A percentile compares a stretch with the other conserved stretches of the same genome.
These are phyloP conservation scores for Hemerocallis citrina DNA, from an alignment of 106 monocot genomes.

Conservation along the genomic window DNA sequence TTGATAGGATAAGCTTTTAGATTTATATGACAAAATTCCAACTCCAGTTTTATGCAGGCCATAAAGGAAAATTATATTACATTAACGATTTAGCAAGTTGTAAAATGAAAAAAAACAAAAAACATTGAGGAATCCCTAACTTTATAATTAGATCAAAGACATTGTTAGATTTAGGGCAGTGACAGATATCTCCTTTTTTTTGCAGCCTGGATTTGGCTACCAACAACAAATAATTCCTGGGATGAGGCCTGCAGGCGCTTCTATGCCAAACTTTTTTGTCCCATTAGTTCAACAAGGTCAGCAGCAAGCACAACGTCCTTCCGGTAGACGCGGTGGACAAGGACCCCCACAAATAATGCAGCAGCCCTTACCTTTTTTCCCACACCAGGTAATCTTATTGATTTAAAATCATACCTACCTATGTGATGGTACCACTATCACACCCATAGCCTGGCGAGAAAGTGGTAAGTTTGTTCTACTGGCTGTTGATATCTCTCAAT, in stretches of 20 bases:
- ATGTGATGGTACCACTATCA: too few relatives aligned
- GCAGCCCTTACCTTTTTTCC: conserved; percentile 51
- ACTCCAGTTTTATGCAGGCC: too few relatives aligned
- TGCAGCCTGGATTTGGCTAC: conserved; percentile 71
- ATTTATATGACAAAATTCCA: too few relatives aligned
- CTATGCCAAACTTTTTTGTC: conserved; percentile 73
- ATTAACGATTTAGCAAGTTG: too few relatives aligned
- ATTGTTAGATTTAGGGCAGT: too few relatives aligned
- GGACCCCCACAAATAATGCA: conserved; percentile 50
- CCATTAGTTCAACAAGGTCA: conserved; percentile 76
- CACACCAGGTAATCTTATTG: conserved; percentile 60
- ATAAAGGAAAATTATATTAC: too few relatives aligned
- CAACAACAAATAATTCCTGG: conserved; percentile 71
- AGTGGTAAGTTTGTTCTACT: too few relatives aligned
- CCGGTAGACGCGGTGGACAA: conserved; percentile 38
- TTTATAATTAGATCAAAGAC: background rate
- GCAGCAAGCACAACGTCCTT: conserved; percentile 44
- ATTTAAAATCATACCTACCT: too few relatives aligned
- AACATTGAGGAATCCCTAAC: background rate
- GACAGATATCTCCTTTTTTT: background rate
- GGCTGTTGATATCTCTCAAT: too few relatives aligned
- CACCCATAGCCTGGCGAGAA: too few relatives aligned
- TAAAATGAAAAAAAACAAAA: too few relatives aligned
- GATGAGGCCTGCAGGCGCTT: conserved; percentile 70
- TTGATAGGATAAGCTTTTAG: too few relatives aligned